phyloP scores from a whole-genome alignment of 257 asterid genomes.

The Ilex aquifolium region DNA sequence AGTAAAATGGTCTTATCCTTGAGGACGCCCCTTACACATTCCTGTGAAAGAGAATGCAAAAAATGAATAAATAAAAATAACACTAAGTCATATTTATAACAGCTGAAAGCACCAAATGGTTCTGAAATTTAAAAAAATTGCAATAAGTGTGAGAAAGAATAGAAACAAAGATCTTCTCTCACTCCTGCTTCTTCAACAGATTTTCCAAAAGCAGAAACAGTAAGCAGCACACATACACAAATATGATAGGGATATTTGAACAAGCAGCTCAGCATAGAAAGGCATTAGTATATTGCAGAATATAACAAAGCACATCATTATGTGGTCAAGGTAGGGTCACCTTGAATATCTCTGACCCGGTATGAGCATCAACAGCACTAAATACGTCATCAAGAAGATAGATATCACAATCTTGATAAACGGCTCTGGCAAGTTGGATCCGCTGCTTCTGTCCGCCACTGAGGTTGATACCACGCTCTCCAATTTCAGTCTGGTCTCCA shows the following conservation, averaged over 20 bases:
- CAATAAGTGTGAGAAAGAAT: too few species aligned
- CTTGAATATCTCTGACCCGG: slow-evolving; percentile 96
- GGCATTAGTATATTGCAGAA: background rate
- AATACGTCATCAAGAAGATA: slow-evolving; percentile 91
- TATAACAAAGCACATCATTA: background rate
- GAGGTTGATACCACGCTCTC: slow-evolving; percentile 97
- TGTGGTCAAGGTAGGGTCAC: slow-evolving; percentile 16
- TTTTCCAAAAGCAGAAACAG: too few species aligned
- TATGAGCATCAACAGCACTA: slow-evolving; percentile 98
- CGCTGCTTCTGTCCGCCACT: slow-evolving; percentile 99
- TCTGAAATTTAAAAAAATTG: background rate
- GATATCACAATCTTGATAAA: slow-evolving; percentile 84
- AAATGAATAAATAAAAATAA: background rate
- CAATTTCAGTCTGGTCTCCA: slow-evolving; percentile 98
- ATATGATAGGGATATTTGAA: background rate
- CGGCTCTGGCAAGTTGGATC: slow-evolving; percentile 94
- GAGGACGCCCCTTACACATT: slow-evolving; percentile 81
- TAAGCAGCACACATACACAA: too few species aligned
- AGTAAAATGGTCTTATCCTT: slow-evolving; percentile 71
- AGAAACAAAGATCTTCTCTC: too few species aligned
- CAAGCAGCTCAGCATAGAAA: background rate
- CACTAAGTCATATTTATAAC: background rate
- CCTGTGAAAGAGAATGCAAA: slow-evolving; percentile 39
- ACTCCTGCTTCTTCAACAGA: too few species aligned
- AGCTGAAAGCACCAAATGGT: background rate